These are phyloP conservation scores for Penicillium italicum DNA, from an alignment of 2,329 filamentous ascomycete genomes.

Conservation along the genomic window DNA sequence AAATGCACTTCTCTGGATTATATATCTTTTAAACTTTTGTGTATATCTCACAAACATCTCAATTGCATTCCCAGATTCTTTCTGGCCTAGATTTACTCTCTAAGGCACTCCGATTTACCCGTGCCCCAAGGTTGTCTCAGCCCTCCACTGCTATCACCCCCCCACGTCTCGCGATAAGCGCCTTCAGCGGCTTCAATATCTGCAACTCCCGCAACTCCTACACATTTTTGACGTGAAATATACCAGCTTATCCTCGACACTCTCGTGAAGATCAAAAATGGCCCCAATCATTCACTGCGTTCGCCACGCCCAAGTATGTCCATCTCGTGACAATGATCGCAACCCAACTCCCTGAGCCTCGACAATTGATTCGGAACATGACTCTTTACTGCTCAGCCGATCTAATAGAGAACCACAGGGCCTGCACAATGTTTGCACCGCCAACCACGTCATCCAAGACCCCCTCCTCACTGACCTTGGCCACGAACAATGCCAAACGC, in stretches of 20 bases:
- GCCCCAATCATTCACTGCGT: slow-evolving; percentile 45
- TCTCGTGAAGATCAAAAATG: slow-evolving; percentile 26
- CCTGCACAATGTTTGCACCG: slow-evolving; percentile 70
- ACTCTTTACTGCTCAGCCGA: background rate
- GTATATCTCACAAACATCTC: too few species aligned
- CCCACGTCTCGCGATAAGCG: slow-evolving; percentile 25
- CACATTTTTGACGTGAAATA: background rate
- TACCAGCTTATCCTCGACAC: background rate
- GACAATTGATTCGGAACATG: background rate
- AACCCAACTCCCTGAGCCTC: background rate
- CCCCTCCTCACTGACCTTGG: slow-evolving; percentile 75
- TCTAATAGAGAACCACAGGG: slow-evolving; percentile 51
- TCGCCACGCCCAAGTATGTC: slow-evolving; percentile 46
- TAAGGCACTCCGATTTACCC: background rate
- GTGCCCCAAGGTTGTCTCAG: background rate
- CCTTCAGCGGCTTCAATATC: background rate
- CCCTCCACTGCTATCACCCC: slow-evolving; percentile 5
- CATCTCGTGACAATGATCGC: background rate
- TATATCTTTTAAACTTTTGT: too few species aligned
- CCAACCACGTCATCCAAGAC: slow-evolving; percentile 71
- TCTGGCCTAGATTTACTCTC: background rate
- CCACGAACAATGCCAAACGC: slow-evolving; percentile 65
- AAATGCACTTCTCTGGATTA: background rate
- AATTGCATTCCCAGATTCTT: background rate
- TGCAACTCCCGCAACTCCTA: background rate